Base-by-base conservation (phyloP, 2,329 filamentous ascomycete species). In the Diaporthe vexans region DNA sequence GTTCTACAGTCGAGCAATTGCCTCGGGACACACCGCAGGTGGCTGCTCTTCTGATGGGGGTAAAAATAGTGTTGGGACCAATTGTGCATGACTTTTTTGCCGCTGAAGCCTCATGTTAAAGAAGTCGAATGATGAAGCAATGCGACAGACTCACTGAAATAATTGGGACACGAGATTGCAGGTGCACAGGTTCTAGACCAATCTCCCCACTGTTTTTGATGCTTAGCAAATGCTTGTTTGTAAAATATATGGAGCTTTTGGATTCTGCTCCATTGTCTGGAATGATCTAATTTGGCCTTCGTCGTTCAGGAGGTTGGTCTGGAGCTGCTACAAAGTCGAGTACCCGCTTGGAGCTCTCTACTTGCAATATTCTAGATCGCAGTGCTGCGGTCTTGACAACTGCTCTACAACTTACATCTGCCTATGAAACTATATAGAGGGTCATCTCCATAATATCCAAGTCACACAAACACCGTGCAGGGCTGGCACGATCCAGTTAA, bases 201-300 rank as follows among this genome's bases (percentile, higher is more conserved):
- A 37, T 67, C 61, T 52, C 61, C 61, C 61, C 61, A 52, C 61
- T 67, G 8, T 67, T 40, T 48, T 4, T 9, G 13, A 19, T 52
- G 63, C 63, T 67, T 67, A 67, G 63, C 61, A 67, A 67, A 52
- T 52, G 63, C 63, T 67, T 67, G 63, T 67, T 52, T 67, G 5
- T 10, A 26, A 0, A 19, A 37, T 26, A 37, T 40, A 52, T 52
- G 46, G 46, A 48, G 63, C 46, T 37, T 24, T 15, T 67, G 1
- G 19, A 35, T 26, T 51, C 21, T 67, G 26, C 35, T 43, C 29
- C 5, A 26, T 9, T 3, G 10, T 21, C 43, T 52, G 3, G 43
- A 35, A 19, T 19, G 29, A 51, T 35, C 46, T 54, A 26, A 24
- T 21, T 19, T 17, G 29, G 46, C 26, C 46, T n/a, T 52, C 10